Evolutionary conservation across 2,329 filamentous ascomycete species (phyloP), one percentile per base, ranked within the genome.

Genomic region (Plectosphaerella plurivora): DNA sequence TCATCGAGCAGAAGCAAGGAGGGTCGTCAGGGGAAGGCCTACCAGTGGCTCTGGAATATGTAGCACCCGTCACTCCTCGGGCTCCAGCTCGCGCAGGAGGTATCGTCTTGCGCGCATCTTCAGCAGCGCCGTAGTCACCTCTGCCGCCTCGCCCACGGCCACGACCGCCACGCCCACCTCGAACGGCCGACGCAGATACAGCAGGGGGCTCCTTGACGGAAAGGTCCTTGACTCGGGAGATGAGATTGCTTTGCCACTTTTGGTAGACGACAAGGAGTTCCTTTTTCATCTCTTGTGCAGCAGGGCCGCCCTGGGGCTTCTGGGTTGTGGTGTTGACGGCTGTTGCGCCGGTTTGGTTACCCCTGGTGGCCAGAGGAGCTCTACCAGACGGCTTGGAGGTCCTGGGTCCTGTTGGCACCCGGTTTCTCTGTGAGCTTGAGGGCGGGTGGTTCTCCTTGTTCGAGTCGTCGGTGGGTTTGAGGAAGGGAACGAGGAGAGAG

Each of bases 241-340:
- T 73, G 10, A 96, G 81, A 12, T 76, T 75, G 6, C 83, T 77
- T 61, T 89, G 82, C 93, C 93, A 97, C 57, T 90, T 87, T 53
- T 88, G 84, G 64, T 93, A 96, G 64, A 87, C 84, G 7, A 77
- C 72, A 5, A 95, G 65, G 2, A 85, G 79, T 51, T 87, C 84
- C 56, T 81, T 83, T 71, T 85, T 91, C 60, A 91, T 69, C 60
- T 89, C 86, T 35, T 54, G 52, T 10, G 42, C 37, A 10, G 16
- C 16, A 2, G 41, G 18, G n/a, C 16, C 18, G 11, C n/a, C 16
- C 41, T 18, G 4, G 11, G 41, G n/a, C 41, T 20, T 20, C 16
- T 44, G n/a, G 41, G n/a, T 5, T 18, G 4, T 6, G 41, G n/a
- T 20, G n/a, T 7, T 12, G 10, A 12, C 5, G n/a, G 18, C 16